These are phyloP conservation scores for Arabidopsis arenosa DNA, from an alignment of 345 rosid genomes.

Conservation along the genomic window DNA sequence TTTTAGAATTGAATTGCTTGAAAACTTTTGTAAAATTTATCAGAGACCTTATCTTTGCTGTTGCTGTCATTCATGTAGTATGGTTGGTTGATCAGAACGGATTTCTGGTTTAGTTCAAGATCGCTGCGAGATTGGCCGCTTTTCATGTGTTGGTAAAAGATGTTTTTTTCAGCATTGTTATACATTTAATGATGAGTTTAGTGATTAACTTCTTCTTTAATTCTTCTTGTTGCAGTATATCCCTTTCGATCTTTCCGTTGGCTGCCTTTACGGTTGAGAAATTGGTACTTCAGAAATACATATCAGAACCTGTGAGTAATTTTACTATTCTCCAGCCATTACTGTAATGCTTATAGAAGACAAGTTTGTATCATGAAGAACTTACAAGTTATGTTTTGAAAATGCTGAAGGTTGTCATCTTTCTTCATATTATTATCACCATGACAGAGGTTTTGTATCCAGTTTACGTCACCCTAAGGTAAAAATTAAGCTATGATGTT, in stretches of 20 bases:
- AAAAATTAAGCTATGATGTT: constrained; percentile 32
- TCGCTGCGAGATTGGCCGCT: constrained; percentile 98
- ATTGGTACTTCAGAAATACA: constrained; percentile 59
- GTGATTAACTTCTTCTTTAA: neutral
- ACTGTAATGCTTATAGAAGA: neutral
- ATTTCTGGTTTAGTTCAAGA: constrained; percentile 92
- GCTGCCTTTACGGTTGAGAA: constrained; percentile 83
- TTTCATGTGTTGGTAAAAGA: constrained; percentile 88
- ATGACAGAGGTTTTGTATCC: constrained; percentile 75
- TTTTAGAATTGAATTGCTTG: neutral
- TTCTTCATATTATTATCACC: constrained; percentile 74
- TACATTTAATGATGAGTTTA: neutral
- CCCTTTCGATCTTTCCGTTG: constrained; percentile 81
- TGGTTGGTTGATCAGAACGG: constrained; percentile 89
- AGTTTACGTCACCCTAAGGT: constrained; percentile 85
- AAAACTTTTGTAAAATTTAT: neutral
- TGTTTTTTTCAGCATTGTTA: neutral
- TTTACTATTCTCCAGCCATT: constrained; percentile 1
- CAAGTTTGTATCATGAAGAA: neutral
- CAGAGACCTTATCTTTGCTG: neutral
- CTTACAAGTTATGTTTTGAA: constrained; percentile 9
- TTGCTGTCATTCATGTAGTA: constrained; percentile 61
- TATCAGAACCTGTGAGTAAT: constrained; percentile 71
- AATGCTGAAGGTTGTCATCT: constrained; percentile 61
- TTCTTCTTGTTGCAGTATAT: constrained; percentile 61